phyloP scores from a whole-genome alignment of 2,329 filamentous ascomycete species.

The Meredithiella fracta region DNA sequence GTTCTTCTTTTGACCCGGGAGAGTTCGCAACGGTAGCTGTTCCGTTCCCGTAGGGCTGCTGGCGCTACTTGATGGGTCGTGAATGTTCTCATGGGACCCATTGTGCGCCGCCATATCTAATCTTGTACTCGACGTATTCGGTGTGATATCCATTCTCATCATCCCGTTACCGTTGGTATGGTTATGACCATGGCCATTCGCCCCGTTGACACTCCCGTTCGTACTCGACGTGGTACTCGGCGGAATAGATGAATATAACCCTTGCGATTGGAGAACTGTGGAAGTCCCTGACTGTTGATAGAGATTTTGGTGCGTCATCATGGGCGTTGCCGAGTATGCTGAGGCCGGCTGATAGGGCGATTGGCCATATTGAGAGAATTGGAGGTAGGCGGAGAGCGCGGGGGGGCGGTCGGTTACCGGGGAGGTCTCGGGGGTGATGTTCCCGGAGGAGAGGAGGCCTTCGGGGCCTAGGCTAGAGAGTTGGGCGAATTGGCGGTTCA shows the following conservation, averaged over 20 bases:
- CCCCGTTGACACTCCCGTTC: neutral
- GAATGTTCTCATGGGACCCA: conserved; percentile 2
- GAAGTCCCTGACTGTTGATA: neutral
- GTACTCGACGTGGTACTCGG: neutral
- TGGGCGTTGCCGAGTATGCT: neutral
- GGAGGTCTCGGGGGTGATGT: conserved; percentile 6
- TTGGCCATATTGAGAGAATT: neutral
- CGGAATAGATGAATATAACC: neutral
- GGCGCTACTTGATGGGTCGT: conserved; percentile 10
- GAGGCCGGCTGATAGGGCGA: neutral
- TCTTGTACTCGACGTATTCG: neutral
- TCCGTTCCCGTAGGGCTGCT: conserved; percentile 11
- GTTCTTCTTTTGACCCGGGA: neutral
- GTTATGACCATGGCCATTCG: neutral
- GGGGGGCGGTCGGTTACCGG: conserved; percentile 6
- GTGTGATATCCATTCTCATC: neutral
- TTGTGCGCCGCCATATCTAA: neutral
- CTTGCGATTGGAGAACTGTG: neutral
- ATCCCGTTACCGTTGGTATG: neutral
- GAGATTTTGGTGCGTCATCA: neutral
- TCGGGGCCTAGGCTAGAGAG: neutral
- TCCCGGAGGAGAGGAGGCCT: neutral
- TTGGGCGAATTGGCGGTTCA: conserved; percentile 11
- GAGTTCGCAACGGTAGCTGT: conserved; percentile 1
- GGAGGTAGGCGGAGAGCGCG: neutral